Evolutionary conservation across 179 eudicot genomes (phyloP).

Genomic region (Spinacia oleracea): DNA sequence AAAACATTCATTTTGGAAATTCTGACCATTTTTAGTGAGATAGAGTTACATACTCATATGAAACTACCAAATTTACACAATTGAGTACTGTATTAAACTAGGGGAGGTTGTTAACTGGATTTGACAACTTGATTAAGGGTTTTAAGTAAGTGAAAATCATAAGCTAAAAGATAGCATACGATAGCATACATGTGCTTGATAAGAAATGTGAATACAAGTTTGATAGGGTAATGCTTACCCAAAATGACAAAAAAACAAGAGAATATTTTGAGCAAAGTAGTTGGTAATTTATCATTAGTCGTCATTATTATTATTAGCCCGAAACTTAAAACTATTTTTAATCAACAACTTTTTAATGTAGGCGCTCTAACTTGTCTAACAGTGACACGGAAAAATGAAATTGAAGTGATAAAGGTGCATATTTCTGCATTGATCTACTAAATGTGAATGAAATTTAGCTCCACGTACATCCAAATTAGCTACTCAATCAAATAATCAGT

Average conservation of each 20-base stretch:
- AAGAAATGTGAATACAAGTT: neutral
- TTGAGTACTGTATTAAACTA: slow-evolving; percentile 1
- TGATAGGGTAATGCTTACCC: neutral
- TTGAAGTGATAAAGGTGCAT: neutral
- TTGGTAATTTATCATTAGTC: neutral
- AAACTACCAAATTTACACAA: slow-evolving; percentile 23
- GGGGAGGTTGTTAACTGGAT: slow-evolving; percentile 16
- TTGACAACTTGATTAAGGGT: slow-evolving; percentile 6
- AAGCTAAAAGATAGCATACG: neutral
- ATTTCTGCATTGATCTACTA: neutral
- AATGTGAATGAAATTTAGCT: neutral
- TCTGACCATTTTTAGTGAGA: slow-evolving; percentile 18
- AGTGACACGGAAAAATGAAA: neutral
- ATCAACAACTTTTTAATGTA: no score
- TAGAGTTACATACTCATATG: slow-evolving; percentile 19
- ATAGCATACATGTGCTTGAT: neutral
- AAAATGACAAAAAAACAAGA: no score
- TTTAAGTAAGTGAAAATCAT: neutral
- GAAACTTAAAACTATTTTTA: no score
- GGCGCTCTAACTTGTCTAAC: no score
- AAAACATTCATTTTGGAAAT: slow-evolving; percentile 22
- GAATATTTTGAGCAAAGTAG: neutral
- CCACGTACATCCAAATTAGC: neutral
- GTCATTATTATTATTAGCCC: neutral
- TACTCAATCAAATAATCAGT: neutral